Evolutionary conservation across 345 rosid species (phyloP).

Genomic region (Corymbia maculata): DNA sequence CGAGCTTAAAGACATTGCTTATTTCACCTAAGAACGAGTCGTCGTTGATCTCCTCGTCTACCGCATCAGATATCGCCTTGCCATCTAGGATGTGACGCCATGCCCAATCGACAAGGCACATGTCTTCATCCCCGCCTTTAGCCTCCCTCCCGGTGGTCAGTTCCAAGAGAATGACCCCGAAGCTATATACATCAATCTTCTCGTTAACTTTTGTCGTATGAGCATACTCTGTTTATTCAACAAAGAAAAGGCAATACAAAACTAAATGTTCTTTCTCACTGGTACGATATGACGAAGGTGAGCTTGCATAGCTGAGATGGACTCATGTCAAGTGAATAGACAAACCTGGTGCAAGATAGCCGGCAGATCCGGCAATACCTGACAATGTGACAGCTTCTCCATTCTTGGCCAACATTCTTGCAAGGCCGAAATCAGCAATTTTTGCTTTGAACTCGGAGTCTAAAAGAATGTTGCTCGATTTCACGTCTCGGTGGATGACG

Average conservation of each 20-base stretch:
- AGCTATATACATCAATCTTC: conserved; percentile 60
- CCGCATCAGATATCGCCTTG: conserved; percentile 10
- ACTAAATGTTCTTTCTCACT: accelerated
- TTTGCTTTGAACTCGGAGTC: conserved; percentile 49
- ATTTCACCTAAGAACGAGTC: conserved; percentile 24
- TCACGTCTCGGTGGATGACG: conserved; percentile 53
- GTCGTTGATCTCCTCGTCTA: conserved; percentile 33
- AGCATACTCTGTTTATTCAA: conserved; percentile 37
- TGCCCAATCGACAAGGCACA: conserved; percentile 55
- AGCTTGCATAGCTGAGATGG: neutral
- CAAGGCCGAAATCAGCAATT: conserved; percentile 66
- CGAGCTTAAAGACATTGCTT: conserved; percentile 41
- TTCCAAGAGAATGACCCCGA: conserved; percentile 62
- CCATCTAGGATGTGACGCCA: conserved; percentile 28
- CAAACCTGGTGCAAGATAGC: conserved; percentile 60
- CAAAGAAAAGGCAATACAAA: neutral
- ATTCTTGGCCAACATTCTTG: conserved; percentile 30
- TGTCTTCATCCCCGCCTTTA: conserved; percentile 33
- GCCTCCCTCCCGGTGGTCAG: conserved; percentile 53
- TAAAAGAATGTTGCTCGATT: conserved; percentile 56
- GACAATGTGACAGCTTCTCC: conserved; percentile 41
- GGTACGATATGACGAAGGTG: neutral
- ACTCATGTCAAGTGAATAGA: neutral
- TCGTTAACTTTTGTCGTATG: conserved; percentile 39
- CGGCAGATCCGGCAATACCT: conserved; percentile 49